Percentiles rank a stretch among this genome's conserved stretches.
phyloP scores from a whole-genome alignment of 225 moss, liverwort and hornwort genomes.

The Pseudisothecium myosuroides region DNA sequence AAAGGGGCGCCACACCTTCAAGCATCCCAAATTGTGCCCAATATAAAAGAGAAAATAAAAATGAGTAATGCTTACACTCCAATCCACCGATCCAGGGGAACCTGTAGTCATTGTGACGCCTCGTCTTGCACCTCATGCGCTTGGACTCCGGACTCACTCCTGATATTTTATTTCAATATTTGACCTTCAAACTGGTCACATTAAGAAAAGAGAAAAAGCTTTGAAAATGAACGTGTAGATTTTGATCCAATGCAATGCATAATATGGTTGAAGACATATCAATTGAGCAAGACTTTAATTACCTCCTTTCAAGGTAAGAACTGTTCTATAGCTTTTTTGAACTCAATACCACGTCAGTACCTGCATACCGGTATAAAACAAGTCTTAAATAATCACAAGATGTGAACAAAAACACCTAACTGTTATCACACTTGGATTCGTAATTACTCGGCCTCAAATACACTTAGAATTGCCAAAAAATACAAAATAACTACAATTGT shows the following conservation, averaged over 20 bases:
- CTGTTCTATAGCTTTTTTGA: no score
- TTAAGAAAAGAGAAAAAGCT: neutral
- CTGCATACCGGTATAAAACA: no score
- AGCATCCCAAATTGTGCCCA: neutral
- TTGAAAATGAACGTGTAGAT: neutral
- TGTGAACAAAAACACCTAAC: neutral
- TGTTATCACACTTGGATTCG: neutral
- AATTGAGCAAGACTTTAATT: no score
- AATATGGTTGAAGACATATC: no score
- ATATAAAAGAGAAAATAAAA: neutral
- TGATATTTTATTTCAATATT: neutral
- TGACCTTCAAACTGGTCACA: neutral
- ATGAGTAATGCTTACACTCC: conserved; percentile 29
- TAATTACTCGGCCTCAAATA: neutral
- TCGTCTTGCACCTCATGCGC: conserved; percentile 32
- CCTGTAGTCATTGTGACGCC: conserved; percentile 32
- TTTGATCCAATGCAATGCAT: no score
- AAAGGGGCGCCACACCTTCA: neutral
- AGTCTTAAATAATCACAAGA: no score
- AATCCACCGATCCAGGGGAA: conserved; percentile 42
- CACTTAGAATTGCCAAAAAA: neutral
- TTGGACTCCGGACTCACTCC: neutral
- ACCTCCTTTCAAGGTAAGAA: no score
- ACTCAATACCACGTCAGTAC: no score
- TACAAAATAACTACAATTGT: neutral